Evolutionary conservation across 2,329 filamentous ascomycete species (phyloP).

Genomic region (Ceratocystis harringtonii): DNA sequence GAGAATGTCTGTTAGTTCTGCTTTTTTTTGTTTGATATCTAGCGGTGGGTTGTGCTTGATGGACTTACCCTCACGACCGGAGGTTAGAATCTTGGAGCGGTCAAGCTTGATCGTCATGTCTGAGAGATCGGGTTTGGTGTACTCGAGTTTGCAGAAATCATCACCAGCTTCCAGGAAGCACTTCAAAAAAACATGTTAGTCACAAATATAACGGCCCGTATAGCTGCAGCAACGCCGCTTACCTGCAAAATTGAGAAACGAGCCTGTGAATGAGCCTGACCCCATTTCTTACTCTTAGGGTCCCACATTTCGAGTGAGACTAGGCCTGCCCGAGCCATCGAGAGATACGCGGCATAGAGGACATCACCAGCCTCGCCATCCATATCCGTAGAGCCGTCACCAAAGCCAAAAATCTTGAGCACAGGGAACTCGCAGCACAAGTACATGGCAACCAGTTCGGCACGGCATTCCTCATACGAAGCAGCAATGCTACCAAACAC

Average conservation of each 20-base stretch:
- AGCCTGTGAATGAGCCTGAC: constrained; percentile 81
- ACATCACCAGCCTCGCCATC: constrained; percentile 68
- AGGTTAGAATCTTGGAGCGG: constrained; percentile 69
- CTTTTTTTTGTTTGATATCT: neutral
- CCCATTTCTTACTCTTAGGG: constrained; percentile 79
- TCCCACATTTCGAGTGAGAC: constrained; percentile 89
- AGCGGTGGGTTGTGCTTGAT: neutral
- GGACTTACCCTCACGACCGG: constrained; percentile 50
- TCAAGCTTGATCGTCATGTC: constrained; percentile 74
- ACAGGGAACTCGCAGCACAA: constrained; percentile 79
- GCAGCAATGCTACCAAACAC: constrained; percentile 80
- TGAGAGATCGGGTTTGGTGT: constrained; percentile 56
- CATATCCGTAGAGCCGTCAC: constrained; percentile 59
- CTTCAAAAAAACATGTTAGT: constrained; percentile 21
- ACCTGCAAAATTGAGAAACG: constrained; percentile 69
- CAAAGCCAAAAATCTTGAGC: constrained; percentile 82
- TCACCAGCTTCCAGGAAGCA: constrained; percentile 77
- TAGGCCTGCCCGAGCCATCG: constrained; percentile 88
- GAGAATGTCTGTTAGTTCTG: constrained; percentile 19
- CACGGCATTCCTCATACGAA: constrained; percentile 73
- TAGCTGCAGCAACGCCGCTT: constrained; percentile 5
- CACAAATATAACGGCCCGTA: neutral
- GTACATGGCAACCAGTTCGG: constrained; percentile 86
- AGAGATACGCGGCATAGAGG: constrained; percentile 74
- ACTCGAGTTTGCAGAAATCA: constrained; percentile 70